Evolutionary conservation across 2,329 filamentous ascomycete genomes (phyloP).

Genomic region (Meredithiella fracta): DNA sequence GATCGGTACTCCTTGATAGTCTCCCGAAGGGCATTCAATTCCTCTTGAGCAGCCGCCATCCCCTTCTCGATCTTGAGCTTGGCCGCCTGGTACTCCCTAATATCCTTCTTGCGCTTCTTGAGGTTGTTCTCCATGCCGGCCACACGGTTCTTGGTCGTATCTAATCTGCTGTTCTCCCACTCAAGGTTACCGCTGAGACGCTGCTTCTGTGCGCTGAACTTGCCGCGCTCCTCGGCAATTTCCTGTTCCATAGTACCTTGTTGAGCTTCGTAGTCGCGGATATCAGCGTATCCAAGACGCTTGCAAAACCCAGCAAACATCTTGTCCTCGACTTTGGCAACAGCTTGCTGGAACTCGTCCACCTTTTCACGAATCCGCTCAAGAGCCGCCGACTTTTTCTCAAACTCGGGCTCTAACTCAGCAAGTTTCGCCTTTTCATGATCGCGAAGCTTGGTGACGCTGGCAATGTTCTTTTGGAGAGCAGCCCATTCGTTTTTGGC

Average conservation of each 20-base stretch:
- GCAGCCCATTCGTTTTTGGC: constrained; percentile 60
- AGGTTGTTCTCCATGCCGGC: constrained; percentile 49
- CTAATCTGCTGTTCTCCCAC: constrained; percentile 37
- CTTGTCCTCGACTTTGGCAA: constrained; percentile 71
- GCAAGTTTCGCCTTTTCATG: constrained; percentile 56
- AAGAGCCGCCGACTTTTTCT: constrained; percentile 53
- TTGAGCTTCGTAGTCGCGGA: constrained; percentile 83
- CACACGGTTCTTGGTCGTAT: constrained; percentile 51
- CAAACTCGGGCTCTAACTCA: constrained; percentile 62
- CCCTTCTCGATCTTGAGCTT: constrained; percentile 59
- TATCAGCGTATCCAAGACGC: constrained; percentile 70
- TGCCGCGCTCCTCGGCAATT: constrained; percentile 67
- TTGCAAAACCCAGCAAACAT: constrained; percentile 76
- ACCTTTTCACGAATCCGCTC: constrained; percentile 37
- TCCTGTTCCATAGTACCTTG: constrained; percentile 88
- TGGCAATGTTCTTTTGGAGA: constrained; percentile 66
- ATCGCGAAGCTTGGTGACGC: constrained; percentile 68
- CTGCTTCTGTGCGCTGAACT: constrained; percentile 73
- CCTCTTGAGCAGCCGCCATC: constrained; percentile 55
- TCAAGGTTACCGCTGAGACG: constrained; percentile 46
- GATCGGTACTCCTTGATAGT: constrained; percentile 52
- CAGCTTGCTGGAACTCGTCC: constrained; percentile 40
- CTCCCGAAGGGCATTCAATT: constrained; percentile 61
- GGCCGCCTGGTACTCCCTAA: constrained; percentile 53
- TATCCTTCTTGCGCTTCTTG: constrained; percentile 48